phyloP scores from a whole-genome alignment of 208 protist genomes.

The Polymyxa betae region DNA sequence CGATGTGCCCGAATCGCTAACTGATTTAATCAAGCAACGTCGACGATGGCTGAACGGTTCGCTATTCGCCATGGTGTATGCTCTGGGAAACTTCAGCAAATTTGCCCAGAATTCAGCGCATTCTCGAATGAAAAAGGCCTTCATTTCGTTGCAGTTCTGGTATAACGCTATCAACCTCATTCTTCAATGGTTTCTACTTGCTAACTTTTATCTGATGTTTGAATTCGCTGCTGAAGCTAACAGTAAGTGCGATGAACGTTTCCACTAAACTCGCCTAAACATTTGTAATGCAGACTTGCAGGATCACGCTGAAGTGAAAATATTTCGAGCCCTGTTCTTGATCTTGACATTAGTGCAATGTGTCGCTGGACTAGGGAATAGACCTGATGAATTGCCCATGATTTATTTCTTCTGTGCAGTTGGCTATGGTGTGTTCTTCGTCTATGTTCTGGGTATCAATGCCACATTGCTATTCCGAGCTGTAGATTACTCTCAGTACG shows the following conservation, averaged over 20 bases:
- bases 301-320: neutral
- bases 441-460: conserved; percentile 40
- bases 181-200: conserved; percentile 46
- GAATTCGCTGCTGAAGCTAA: conserved; percentile 3
- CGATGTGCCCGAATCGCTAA: conserved; percentile 53
- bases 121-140: neutral
- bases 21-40: conserved; percentile 33
- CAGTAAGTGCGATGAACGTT: neutral
- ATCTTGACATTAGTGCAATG: conserved; percentile 37
- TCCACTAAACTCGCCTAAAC: neutral
- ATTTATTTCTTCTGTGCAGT: conserved; percentile 45
- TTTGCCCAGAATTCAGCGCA: conserved; percentile 25
- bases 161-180: conserved; percentile 15
- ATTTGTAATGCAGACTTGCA: neutral
- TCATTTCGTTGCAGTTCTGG: conserved; percentile 3
- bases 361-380: conserved; percentile 28
- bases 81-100: conserved; percentile 14
- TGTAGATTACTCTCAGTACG: neutral
- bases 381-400: conserved; percentile 50
- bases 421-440: conserved; percentile 48
- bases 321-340: conserved; percentile 46
- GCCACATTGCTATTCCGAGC: neutral
- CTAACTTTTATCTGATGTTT: conserved; percentile 46
- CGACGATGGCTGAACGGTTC: conserved; percentile 53
- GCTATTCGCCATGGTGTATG: conserved; percentile 53